Evolutionary conservation across 2,329 filamentous ascomycete genomes (phyloP).

Genomic region (Stenocarpella maydis): DNA sequence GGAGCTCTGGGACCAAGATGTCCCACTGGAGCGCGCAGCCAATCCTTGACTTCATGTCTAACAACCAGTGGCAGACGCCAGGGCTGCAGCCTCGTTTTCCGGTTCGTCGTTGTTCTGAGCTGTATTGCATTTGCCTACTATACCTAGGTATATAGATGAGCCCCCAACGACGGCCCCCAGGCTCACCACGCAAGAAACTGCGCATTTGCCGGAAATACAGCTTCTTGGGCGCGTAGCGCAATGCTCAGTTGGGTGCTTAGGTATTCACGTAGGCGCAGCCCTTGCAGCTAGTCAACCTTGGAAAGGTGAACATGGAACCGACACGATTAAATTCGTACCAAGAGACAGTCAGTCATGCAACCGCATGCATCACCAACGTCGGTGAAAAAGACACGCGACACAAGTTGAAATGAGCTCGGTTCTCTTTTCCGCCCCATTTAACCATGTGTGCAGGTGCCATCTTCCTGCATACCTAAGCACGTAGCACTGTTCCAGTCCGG

Average conservation of each 20-base stretch:
- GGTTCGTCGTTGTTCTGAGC: neutral
- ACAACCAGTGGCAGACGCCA: neutral
- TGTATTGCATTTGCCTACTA: neutral
- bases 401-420: too few relatives aligned
- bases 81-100: neutral
- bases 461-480: too few relatives aligned
- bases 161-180: too few relatives aligned
- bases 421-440: too few relatives aligned
- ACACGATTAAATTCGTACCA: too few relatives aligned
- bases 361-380: neutral
- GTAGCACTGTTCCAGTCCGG: neutral
- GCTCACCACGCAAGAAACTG: neutral
- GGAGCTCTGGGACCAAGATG: neutral
- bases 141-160: too few relatives aligned
- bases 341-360: neutral
- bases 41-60: constrained; percentile 10
- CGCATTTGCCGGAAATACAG: neutral
- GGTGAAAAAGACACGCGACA: neutral
- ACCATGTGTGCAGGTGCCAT: too few relatives aligned
- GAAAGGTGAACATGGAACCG: neutral
- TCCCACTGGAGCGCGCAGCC: constrained; percentile 13
- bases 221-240: neutral
- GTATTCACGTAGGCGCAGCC: too few relatives aligned
- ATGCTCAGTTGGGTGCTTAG: too few relatives aligned
- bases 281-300: too few relatives aligned